Percentiles rank a stretch among this genome's conserved stretches.
These are phyloP conservation scores for Helminthosporium solani DNA, from an alignment of 2,329 filamentous ascomycete species.

Conservation along the genomic window DNA sequence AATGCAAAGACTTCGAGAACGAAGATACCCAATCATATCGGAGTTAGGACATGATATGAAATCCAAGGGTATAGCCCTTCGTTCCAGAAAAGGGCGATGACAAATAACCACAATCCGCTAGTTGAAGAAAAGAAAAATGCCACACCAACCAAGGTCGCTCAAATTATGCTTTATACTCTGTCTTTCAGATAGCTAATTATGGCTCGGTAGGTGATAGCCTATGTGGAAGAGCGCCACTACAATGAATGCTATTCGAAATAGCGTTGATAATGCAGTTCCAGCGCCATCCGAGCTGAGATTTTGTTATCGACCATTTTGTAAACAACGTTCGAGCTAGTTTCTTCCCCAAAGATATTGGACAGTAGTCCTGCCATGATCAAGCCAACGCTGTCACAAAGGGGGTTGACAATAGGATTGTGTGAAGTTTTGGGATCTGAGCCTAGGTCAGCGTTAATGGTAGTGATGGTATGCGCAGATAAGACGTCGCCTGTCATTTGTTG, in stretches of 20 bases:
- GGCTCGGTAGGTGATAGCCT: conserved; percentile 16
- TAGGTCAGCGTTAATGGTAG: conserved; percentile 16
- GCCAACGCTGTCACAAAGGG: conserved; percentile 11
- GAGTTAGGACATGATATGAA: conserved; percentile 14
- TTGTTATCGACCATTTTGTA: no score
- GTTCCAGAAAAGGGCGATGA: conserved; percentile 15
- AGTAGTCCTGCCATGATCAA: conserved; percentile 11
- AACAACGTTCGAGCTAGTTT: no score
- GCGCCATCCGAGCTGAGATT: conserved; percentile 10
- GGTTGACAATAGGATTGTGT: conserved; percentile 16
- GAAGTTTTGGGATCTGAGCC: conserved; percentile 18
- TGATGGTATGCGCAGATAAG: conserved; percentile 14
- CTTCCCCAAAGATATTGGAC: conserved; percentile 15
- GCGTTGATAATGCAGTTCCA: conserved; percentile 17
- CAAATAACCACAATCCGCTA: conserved; percentile 10
- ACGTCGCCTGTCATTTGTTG: conserved; percentile 10
- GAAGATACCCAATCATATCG: conserved; percentile 14
- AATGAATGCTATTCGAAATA: conserved; percentile 12
- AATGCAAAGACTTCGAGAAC: conserved; percentile 13
- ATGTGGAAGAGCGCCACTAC: conserved; percentile 14
- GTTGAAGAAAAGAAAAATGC: conserved; percentile 13
- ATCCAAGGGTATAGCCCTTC: conserved; percentile 16
- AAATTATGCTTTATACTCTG: conserved; percentile 12
- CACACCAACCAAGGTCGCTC: conserved; percentile 14
- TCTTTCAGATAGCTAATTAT: conserved; percentile 12